Evolutionary conservation across 768 basidiomycete genomes (phyloP), one percentile per base, ranked within the genome.

Genomic region (Gyrodon lividus): DNA sequence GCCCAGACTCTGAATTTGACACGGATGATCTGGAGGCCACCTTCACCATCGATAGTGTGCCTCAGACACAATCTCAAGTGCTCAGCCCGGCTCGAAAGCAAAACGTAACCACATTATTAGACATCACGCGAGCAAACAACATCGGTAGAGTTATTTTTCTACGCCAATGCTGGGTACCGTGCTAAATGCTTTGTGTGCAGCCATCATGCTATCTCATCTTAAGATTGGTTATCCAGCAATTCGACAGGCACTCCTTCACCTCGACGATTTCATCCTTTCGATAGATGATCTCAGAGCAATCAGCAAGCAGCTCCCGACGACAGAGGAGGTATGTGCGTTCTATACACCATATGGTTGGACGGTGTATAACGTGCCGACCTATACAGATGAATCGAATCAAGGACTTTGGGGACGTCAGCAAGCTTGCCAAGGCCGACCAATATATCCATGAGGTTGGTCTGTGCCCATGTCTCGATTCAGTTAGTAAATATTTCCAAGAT

Each of bases 101-200:
- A 64, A 78, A 77, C 55, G 76, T 85, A 1, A 84, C 82, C 0
- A 91, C 88, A 0, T 68, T 94, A 23, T 70, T 94, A 30, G 87
- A 90, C 62, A 89, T 88, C 40, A 86, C 82, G 14, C 77, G 91
- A 14, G 89, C 94, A 1, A 91, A 92, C 57, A 89, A 95, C 60
- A 77, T 94, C 57, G 87, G 92, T 85, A 35, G 57, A 59, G 78
- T 69, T 20, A 14, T 41, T 41, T 6, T 13, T 4, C 0, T 17
- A 1, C 4, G 20, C 19, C 5, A 1, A 13, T 16, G 38, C 44
- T n/a, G 6, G 43, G 33, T 42, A 23, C 40, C 5, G 5, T 49
- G n/a, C 58, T 51, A 34, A 50, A 43, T 45, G 24, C 5, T 47
- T 42, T 49, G 17, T 12, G 13, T 28, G 24, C 45, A 92, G 91